Conservation (phyloP, 2,329 filamentous ascomycete genomes). For the Paracoccidioides lutzii region DNA sequence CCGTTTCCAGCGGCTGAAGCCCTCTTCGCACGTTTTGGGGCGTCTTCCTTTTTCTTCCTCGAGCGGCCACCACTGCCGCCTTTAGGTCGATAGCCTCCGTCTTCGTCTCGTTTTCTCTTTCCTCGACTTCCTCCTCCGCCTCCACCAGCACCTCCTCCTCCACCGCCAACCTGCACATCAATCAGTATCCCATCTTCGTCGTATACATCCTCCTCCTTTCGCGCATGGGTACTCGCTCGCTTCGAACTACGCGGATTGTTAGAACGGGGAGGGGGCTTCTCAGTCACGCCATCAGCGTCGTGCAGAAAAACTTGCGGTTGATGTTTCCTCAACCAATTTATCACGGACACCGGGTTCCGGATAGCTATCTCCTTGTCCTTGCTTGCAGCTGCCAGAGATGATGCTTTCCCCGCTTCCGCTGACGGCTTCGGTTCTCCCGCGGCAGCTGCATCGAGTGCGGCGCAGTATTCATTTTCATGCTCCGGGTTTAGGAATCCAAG, state of each 20-base stretch:
- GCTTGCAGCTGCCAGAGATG: slow-evolving; percentile 31
- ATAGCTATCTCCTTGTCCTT: slow-evolving; percentile 44
- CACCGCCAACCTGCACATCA: slow-evolving; percentile 22
- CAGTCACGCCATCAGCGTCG: slow-evolving; percentile 46
- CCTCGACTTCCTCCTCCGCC: slow-evolving; percentile 17
- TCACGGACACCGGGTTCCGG: slow-evolving; percentile 78
- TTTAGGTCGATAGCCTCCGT: slow-evolving; percentile 35
- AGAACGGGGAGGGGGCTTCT: slow-evolving; percentile 29
- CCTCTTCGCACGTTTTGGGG: slow-evolving; percentile 23
- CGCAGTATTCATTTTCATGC: slow-evolving; percentile 31
- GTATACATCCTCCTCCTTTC: slow-evolving; percentile 30
- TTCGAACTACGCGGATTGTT: slow-evolving; percentile 31
- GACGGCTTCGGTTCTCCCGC: slow-evolving; percentile 37
- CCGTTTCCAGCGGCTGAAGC: slow-evolving; percentile 16
- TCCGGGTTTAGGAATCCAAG: slow-evolving; percentile 34
- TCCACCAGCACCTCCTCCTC: slow-evolving; percentile 8
- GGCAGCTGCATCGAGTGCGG: slow-evolving; percentile 37
- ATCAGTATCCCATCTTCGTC: slow-evolving; percentile 32
- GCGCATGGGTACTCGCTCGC: slow-evolving; percentile 22
- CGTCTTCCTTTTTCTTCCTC: slow-evolving; percentile 28
- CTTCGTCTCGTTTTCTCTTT: slow-evolving; percentile 38
- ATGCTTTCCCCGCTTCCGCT: slow-evolving; percentile 18
- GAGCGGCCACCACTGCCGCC: slow-evolving; percentile 28
- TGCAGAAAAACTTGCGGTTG: slow-evolving; percentile 76
- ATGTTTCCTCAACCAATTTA: slow-evolving; percentile 86